Evolutionary conservation across 2,329 filamentous ascomycete genomes (phyloP).

Genomic region (Aureobasidium uvarum): DNA sequence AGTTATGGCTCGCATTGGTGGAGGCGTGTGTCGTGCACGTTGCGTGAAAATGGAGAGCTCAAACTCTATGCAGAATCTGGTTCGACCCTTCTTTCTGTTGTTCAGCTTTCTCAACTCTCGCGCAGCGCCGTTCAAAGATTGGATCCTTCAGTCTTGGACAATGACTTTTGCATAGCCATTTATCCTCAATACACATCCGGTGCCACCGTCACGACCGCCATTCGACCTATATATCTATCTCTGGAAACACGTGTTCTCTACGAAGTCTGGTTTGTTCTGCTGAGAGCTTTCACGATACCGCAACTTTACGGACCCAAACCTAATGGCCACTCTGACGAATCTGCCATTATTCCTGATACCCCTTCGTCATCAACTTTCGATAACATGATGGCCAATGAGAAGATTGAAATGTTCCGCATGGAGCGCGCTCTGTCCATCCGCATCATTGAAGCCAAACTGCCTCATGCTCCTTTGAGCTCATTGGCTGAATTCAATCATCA

Average conservation of each 20-base stretch:
- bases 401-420: constrained; percentile 64
- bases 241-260: constrained; percentile 86
- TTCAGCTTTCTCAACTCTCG: constrained; percentile 85
- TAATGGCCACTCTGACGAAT: constrained; percentile 1
- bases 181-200: constrained; percentile 87
- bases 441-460: constrained; percentile 57
- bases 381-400: constrained; percentile 39
- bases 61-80: constrained; percentile 87
- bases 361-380: constrained; percentile 32
- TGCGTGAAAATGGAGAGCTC: constrained; percentile 93
- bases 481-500: constrained; percentile 27
- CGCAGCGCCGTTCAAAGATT: constrained; percentile 87
- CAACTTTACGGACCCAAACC: constrained; percentile 74
- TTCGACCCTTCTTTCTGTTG: constrained; percentile 72
- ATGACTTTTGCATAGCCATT: constrained; percentile 91
- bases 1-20: constrained; percentile 64
- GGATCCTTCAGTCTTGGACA: constrained; percentile 84
- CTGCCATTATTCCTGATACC: constrained; percentile 40
- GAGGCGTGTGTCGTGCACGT: constrained; percentile 85
- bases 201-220: constrained; percentile 65
- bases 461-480: constrained; percentile 12
- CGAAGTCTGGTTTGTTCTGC: constrained; percentile 93
- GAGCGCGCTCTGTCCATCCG: constrained; percentile 60
- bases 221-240: constrained; percentile 85
- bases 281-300: constrained; percentile 87